Evolutionary conservation across 805 yeast species (phyloP).

Genomic region (Candida morakotiae): DNA sequence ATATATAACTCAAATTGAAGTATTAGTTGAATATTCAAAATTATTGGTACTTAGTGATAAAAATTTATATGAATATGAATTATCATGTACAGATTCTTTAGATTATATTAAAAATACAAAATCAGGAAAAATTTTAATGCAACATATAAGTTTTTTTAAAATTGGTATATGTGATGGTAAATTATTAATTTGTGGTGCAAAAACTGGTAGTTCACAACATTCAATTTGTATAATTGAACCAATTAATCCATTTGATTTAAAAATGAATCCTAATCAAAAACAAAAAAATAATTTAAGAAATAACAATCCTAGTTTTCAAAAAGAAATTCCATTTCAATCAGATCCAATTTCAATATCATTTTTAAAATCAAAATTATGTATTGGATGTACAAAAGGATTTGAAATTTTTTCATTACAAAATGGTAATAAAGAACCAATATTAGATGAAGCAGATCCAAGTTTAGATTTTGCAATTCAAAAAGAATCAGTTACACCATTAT

Average conservation of each 20-base stretch:
- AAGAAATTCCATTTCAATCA: conserved; percentile 76
- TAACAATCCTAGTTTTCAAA: too few relatives aligned
- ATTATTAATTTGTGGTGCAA: conserved; percentile 85
- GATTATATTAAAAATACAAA: conserved; percentile 51
- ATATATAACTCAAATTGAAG: conserved; percentile 85
- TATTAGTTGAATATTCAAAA: conserved; percentile 85
- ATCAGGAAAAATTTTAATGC: conserved; percentile 71
- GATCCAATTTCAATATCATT: conserved; percentile 93
- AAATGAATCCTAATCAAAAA: conserved; percentile 59
- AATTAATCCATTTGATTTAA: conserved; percentile 56
- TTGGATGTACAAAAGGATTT: conserved; percentile 95
- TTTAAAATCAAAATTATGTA: conserved; percentile 81
- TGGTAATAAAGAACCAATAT: conserved; percentile 78
- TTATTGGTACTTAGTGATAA: conserved; percentile 80
- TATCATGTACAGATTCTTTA: conserved; percentile 47
- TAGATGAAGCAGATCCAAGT: conserved; percentile 98
- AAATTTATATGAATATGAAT: conserved; percentile 69
- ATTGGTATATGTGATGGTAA: conserved; percentile 91
- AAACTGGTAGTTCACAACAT: conserved; percentile 75
- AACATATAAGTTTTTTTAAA: conserved; percentile 87
- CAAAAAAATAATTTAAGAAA: conserved; percentile 56
- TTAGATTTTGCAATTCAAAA: conserved; percentile 86
- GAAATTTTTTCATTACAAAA: conserved; percentile 87
- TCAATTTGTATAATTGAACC: conserved; percentile 87
- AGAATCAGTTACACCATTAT: conserved; percentile 79